These are phyloP conservation scores for Botrytis byssoidea DNA, from an alignment of 2,329 filamentous ascomycete species.

Conservation along the genomic window DNA sequence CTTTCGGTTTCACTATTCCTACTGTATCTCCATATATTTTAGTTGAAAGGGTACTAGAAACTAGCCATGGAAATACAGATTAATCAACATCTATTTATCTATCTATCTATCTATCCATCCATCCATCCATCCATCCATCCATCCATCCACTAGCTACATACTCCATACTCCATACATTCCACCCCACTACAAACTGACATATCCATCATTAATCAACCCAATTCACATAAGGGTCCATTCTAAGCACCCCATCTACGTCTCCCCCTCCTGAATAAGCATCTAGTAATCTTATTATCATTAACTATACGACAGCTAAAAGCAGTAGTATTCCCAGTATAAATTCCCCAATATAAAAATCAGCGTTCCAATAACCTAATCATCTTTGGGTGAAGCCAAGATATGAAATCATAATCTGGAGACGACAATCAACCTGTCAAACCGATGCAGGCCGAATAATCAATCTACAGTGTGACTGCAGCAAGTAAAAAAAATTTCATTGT, in stretches of 20 bases:
- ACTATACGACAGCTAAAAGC: neutral
- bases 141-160: neutral
- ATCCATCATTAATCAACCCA: neutral
- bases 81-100: neutral
- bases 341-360: neutral
- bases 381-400: neutral
- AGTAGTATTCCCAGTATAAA: neutral
- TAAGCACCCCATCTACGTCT: neutral
- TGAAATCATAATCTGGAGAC: neutral
- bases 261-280: neutral
- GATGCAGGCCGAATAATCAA: conserved; percentile 1
- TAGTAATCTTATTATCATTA: neutral
- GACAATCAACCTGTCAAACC: neutral
- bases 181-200: neutral
- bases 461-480: neutral
- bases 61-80: neutral
- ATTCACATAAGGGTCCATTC: neutral
- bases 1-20: neutral
- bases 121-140: neutral
- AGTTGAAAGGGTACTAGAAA: neutral
- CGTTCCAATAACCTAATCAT: neutral
- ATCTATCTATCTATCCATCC: neutral
- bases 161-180: neutral
- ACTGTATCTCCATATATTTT: neutral
- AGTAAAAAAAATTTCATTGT: neutral